Evolutionary conservation across 1,284 basidiomycete genomes (phyloP), one percentile per base, ranked within the genome.

Genomic region (Irpex lacteus): DNA sequence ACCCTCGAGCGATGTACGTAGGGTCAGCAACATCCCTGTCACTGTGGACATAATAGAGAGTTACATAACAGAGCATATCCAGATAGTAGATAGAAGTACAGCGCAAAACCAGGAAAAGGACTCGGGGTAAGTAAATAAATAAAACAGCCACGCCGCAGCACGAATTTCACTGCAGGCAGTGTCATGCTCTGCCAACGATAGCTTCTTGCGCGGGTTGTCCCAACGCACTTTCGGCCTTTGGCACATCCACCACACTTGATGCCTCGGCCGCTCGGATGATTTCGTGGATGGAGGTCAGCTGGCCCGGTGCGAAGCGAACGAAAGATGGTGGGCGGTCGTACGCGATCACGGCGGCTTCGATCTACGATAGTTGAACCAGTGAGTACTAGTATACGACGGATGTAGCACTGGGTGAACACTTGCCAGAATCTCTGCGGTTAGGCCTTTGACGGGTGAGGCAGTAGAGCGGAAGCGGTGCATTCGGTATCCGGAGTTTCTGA

Each of bases 351-450:
- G 88, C 88, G 0, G 82, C 79, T 60, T 78, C 76, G 58, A 92
- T 91, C 84, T 92, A 40, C 11, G 53, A 47, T 44, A 21, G 40
- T 40, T 32, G 15, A 1, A n/a, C 11, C 40, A 47, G 40, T 47
- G 40, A n/a, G 13, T 13, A 47, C 3, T n/a, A 2, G 2, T 47
- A 47, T 15, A 47, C 4, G 32, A 6, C 5, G 6, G 32, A 34
- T 34, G 5, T 5, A 34, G 32, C 32, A 34, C 32, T 34, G 32
- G 32, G 6, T 34, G 32, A 6, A 21, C 4, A 65, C 87, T 69
- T 69, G 94, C 91, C 60, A 94, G 76, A 15, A 96, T 90, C 68
- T 95, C 92, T 0, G 92, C 82, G 0, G 92, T 95, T 1, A 95
- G 76, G 0, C 94, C 94, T 72, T 93, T 93, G 67, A 95, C 82